A percentile compares a stretch with the other conserved stretches of the same genome.
phyloP scores from a whole-genome alignment of 805 yeast species.

The Metschnikowia matae region DNA sequence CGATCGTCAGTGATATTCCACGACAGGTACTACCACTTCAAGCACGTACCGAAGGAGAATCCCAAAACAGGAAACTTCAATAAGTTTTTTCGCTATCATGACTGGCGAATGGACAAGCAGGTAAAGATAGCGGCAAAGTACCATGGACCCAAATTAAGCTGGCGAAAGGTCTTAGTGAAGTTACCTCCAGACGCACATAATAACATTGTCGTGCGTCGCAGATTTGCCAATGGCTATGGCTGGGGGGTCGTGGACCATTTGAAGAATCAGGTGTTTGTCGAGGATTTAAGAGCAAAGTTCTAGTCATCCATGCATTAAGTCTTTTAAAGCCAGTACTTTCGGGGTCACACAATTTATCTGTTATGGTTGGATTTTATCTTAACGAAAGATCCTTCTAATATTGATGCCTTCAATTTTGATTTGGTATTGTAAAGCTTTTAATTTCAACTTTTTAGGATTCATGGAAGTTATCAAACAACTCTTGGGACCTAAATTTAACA shows the following conservation, averaged over 20 bases:
- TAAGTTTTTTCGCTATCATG: slow-evolving; percentile 26
- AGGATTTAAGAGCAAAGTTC: slow-evolving; percentile 12
- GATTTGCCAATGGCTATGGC: slow-evolving; percentile 44
- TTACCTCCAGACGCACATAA: slow-evolving; percentile 47
- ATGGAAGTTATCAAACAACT: too few species aligned
- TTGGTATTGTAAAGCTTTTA: too few species aligned
- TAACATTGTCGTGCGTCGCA: slow-evolving; percentile 40
- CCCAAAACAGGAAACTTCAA: slow-evolving; percentile 8
- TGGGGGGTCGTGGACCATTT: slow-evolving; percentile 46
- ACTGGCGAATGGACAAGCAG: slow-evolving; percentile 37
- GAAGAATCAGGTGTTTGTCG: slow-evolving; percentile 24
- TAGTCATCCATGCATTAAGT: neutral
- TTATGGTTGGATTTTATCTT: too few species aligned
- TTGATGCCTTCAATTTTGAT: too few species aligned
- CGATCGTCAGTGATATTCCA: slow-evolving; percentile 40
- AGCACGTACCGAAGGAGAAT: slow-evolving; percentile 26
- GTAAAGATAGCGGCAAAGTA: slow-evolving; percentile 40
- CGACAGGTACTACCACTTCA: slow-evolving; percentile 37
- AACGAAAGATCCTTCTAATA: too few species aligned
- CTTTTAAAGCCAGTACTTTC: neutral
- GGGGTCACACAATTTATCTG: too few species aligned
- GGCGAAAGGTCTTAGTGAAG: slow-evolving; percentile 44
- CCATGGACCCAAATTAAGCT: slow-evolving; percentile 32
- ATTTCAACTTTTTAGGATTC: too few species aligned
- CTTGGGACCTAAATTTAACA: too few species aligned